Conservation (phyloP, 2,329 filamentous ascomycete genomes). For the Claviceps sp. region DNA sequence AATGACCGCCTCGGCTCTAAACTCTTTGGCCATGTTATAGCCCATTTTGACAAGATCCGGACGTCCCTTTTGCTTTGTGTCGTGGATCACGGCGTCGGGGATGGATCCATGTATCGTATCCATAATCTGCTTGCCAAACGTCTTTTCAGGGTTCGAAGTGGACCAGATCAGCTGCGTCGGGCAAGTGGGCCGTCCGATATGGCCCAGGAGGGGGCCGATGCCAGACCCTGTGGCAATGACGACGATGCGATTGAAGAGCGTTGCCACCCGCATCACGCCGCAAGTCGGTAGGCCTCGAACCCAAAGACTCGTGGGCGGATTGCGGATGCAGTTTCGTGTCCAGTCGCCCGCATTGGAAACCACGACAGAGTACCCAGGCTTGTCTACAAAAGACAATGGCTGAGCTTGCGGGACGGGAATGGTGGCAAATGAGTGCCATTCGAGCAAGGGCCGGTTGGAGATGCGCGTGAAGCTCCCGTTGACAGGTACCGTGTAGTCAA, state of each 20-base stretch:
- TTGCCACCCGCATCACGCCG: constrained; percentile 54
- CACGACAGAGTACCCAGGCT: constrained; percentile 49
- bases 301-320: constrained; percentile 50
- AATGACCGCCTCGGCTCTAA: constrained; percentile 54
- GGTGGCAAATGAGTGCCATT: constrained; percentile 67
- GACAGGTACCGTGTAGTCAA: constrained; percentile 47
- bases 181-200: constrained; percentile 36
- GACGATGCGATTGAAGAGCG: constrained; percentile 51
- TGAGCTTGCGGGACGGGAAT: constrained; percentile 41
- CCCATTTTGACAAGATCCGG: constrained; percentile 40
- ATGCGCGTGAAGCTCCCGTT: constrained; percentile 37
- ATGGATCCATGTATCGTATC: constrained; percentile 43
- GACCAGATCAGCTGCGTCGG: constrained; percentile 56
- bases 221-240: constrained; percentile 61
- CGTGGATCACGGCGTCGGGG: constrained; percentile 50
- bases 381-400: constrained; percentile 11
- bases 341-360: constrained; percentile 66
- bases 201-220: constrained; percentile 54
- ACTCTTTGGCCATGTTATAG: constrained; percentile 41
- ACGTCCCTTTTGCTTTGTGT: constrained; percentile 46
- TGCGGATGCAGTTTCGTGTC: constrained; percentile 50
- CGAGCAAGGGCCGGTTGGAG: constrained; percentile 47
- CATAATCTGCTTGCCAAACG: constrained; percentile 47
- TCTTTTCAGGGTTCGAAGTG: constrained; percentile 44
- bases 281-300: constrained; percentile 53